phyloP scores from a whole-genome alignment of 2,329 filamentous ascomycete genomes.

The Aureobasidium pullulans region DNA sequence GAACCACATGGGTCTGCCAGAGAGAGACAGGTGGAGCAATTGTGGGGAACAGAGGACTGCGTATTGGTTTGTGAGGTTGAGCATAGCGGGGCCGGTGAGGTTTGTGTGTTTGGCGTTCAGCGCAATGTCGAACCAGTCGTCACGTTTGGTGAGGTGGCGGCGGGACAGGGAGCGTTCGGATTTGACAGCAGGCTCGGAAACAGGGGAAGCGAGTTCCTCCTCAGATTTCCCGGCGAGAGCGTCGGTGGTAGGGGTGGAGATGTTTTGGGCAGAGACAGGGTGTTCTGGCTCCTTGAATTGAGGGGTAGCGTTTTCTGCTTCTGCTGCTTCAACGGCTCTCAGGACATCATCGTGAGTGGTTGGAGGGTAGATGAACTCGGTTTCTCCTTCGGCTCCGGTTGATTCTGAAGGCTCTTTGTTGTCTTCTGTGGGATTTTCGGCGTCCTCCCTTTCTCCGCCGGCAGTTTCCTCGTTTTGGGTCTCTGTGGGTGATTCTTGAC shows the following conservation, averaged over 20 bases:
- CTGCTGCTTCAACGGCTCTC: not conserved
- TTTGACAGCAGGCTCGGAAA: not conserved
- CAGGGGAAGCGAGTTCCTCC: not conserved
- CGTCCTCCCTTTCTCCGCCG: not conserved
- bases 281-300: not conserved
- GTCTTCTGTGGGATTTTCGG: no score
- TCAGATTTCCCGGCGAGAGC: not conserved
- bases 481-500: not conserved
- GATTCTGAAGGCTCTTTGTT: not conserved
- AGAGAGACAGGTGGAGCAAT: constrained; percentile 36
- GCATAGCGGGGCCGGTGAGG: not conserved
- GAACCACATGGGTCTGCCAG: constrained; percentile 39
- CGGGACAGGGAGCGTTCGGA: not conserved
- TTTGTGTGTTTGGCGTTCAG: not conserved
- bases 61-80: constrained; percentile 15
- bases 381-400: not conserved
- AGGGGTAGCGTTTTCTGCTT: not conserved
- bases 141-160: constrained; percentile 2
- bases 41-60: constrained; percentile 38
- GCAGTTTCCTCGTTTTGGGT: not conserved
- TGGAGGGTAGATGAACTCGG: not conserved
- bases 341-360: not conserved
- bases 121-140: not conserved
- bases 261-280: not conserved
- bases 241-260: not conserved